A percentile compares a stretch with the other conserved stretches of the same genome.
Evolutionary conservation across 352 stramenopile genomes (phyloP).

Genomic region (Plasmopara viticola): DNA sequence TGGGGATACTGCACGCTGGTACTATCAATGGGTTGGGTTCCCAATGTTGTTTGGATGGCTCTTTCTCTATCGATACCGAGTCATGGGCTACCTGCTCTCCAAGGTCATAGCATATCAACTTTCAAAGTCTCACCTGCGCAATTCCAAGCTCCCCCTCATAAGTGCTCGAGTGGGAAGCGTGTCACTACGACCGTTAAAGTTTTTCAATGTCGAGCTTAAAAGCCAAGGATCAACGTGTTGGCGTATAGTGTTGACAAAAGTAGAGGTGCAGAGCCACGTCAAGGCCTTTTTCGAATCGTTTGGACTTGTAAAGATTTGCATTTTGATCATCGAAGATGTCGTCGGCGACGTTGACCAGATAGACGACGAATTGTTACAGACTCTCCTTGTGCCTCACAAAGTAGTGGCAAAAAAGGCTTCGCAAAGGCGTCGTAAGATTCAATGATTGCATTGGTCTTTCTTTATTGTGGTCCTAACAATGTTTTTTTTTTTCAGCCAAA

Average conservation of each 20-base stretch:
- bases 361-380: conserved; percentile 31
- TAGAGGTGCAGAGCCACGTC: conserved; percentile 45
- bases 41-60: conserved; percentile 28
- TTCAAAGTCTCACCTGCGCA: conserved; percentile 14
- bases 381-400: conserved; percentile 18
- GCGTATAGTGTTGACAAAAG: conserved; percentile 37
- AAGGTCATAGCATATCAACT: conserved; percentile 35
- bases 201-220: conserved; percentile 44
- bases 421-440: conserved; percentile 7
- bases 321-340: conserved; percentile 48
- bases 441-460: neutral
- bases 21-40: conserved; percentile 59
- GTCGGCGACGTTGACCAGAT: conserved; percentile 28
- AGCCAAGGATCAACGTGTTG: conserved; percentile 20
- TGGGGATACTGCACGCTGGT: conserved; percentile 29
- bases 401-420: neutral
- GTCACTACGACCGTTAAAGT: conserved; percentile 33
- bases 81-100: conserved; percentile 46
- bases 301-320: conserved; percentile 60
- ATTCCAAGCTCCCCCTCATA: conserved; percentile 11
- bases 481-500: conserved; percentile 11
- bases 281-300: conserved; percentile 70
- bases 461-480: conserved; percentile 1
- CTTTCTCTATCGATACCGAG: conserved; percentile 52
- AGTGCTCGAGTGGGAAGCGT: conserved; percentile 40